phyloP scores from a whole-genome alignment of 2,329 filamentous ascomycete genomes.

The Calonectria hawksworthii region DNA sequence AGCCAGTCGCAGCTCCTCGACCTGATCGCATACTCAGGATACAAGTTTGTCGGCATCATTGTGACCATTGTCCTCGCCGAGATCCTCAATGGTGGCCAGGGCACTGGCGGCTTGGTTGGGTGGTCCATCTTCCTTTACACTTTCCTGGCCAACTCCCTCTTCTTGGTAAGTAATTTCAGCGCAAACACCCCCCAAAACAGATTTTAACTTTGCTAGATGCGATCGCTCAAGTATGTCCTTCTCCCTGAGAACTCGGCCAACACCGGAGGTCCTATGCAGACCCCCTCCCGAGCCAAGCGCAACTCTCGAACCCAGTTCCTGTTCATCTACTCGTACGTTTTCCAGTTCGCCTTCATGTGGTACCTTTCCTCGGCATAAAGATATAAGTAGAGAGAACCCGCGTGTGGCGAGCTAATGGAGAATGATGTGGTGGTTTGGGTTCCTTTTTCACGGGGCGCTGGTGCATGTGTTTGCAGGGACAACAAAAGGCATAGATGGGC shows the following conservation, averaged over 20 bases:
- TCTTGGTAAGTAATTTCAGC: constrained; percentile 75
- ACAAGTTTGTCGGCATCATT: constrained; percentile 99
- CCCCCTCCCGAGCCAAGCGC: constrained; percentile 85
- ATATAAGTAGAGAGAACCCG: neutral
- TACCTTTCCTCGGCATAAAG: constrained; percentile 64
- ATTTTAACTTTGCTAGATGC: constrained; percentile 71
- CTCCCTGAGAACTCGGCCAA: constrained; percentile 84
- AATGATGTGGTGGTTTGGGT: neutral
- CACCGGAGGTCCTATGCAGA: constrained; percentile 74
- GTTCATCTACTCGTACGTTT: constrained; percentile 93
- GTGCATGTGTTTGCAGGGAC: constrained; percentile 20
- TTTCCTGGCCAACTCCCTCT: constrained; percentile 94
- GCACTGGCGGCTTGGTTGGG: constrained; percentile 89
- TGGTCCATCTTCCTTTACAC: constrained; percentile 94
- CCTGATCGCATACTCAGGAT: constrained; percentile 94
- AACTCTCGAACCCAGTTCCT: constrained; percentile 92
- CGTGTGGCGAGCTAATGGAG: neutral
- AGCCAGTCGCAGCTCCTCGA: constrained; percentile 95
- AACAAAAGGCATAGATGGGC: constrained; percentile 24
- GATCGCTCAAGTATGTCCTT: constrained; percentile 95
- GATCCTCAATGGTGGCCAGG: constrained; percentile 81
- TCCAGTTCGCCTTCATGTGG: constrained; percentile 98
- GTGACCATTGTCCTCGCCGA: constrained; percentile 86
- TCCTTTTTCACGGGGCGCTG: constrained; percentile 25
- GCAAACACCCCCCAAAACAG: no score